Conservation (phyloP, 2,329 filamentous ascomycete genomes). For the Talaromyces sp. region DNA sequence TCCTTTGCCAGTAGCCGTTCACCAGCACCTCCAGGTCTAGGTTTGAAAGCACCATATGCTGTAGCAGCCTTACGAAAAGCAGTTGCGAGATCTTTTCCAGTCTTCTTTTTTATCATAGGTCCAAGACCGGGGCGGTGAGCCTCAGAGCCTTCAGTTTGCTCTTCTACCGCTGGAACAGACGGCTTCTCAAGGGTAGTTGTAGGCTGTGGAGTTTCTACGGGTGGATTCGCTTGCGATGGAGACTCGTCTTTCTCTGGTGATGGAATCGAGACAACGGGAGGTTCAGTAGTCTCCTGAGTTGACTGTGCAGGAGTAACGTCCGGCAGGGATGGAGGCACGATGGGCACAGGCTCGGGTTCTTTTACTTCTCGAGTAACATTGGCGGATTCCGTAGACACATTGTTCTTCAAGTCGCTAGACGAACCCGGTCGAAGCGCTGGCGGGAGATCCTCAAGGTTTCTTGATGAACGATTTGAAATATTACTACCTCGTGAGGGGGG, state of each 20-base stretch:
- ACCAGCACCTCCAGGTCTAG: conserved; percentile 79
- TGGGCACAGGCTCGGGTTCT: conserved; percentile 18
- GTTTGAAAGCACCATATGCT: conserved; percentile 73
- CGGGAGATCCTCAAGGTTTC: conserved; percentile 23
- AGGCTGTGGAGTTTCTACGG: conserved; percentile 6
- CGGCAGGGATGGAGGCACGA: not conserved
- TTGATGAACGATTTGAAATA: conserved; percentile 20
- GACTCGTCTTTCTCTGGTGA: not conserved
- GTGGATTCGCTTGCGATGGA: conserved; percentile 25
- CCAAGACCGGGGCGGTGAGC: conserved; percentile 71
- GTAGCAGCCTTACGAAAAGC: conserved; percentile 77
- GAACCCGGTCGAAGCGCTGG: conserved; percentile 25
- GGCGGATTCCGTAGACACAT: not conserved
- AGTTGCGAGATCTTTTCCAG: conserved; percentile 67
- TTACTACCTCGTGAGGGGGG: conserved; percentile 33
- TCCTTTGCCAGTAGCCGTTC: conserved; percentile 68
- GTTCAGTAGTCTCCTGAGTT: not conserved
- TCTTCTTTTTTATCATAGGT: conserved; percentile 85
- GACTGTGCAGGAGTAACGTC: not conserved
- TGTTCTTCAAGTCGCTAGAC: conserved; percentile 16
- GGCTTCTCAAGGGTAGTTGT: conserved; percentile 1
- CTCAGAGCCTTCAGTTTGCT: conserved; percentile 29
- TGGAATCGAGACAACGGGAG: not conserved
- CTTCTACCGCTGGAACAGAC: not conserved
- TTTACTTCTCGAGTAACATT: conserved; percentile 18